Conservation (phyloP, 2,329 filamentous ascomycete species). For the Fusarium fujikuroi region DNA sequence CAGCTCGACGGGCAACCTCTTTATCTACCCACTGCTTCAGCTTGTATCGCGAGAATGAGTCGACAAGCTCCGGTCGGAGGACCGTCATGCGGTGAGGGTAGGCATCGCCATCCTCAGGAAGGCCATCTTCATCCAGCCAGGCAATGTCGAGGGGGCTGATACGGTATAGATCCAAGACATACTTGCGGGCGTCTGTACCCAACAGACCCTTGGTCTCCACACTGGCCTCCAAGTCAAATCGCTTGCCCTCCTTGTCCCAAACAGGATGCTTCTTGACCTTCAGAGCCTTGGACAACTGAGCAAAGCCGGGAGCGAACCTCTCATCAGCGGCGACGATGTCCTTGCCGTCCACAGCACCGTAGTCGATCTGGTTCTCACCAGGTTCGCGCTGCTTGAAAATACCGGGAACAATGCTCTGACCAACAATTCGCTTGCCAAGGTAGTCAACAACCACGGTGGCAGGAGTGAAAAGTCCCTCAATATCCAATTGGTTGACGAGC, state of each 20-base stretch:
- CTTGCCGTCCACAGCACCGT: conserved; percentile 96
- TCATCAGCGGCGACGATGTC: conserved; percentile 93
- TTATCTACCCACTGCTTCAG: conserved; percentile 89
- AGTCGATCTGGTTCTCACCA: conserved; percentile 98
- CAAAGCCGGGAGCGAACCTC: conserved; percentile 83
- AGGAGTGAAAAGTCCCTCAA: conserved; percentile 91
- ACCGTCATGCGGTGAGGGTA: conserved; percentile 99
- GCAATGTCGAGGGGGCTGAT: conserved; percentile 90
- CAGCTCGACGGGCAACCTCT: conserved; percentile 73
- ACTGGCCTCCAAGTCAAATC: conserved; percentile 91
- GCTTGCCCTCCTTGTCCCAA: conserved; percentile 95
- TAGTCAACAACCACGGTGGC: conserved; percentile 98
- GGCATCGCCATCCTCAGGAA: conserved; percentile 56
- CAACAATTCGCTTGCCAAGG: conserved; percentile 94
- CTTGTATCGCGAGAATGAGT: conserved; percentile 84
- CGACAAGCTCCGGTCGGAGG: conserved; percentile 87
- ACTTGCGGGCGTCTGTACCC: conserved; percentile 95
- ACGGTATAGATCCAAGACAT: conserved; percentile 95
- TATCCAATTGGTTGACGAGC: conserved; percentile 96
- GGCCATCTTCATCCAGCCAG: conserved; percentile 84
- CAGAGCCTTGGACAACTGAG: conserved; percentile 89
- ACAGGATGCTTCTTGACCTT: conserved; percentile 95
- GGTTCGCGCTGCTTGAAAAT: conserved; percentile 99
- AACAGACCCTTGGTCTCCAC: conserved; percentile 98
- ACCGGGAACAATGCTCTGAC: conserved; percentile 96